Conservation (phyloP, 768 basidiomycete genomes). For the Lactifluus hygrophoroides region DNA sequence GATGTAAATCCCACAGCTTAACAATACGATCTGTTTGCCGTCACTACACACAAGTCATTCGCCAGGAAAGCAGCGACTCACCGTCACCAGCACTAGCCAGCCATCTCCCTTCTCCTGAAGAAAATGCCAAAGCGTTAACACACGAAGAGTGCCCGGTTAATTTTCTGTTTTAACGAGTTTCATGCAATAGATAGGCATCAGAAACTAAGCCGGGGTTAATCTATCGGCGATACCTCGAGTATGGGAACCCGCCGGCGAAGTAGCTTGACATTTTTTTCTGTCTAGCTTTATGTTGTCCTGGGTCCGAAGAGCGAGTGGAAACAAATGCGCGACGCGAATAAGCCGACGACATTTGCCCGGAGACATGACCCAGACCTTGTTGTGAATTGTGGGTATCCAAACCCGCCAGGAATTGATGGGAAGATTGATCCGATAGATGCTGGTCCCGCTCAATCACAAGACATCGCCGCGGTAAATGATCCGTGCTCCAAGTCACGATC, state of each 20-base stretch:
- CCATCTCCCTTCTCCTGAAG: constrained; percentile 30
- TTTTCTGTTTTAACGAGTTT: constrained; percentile 23
- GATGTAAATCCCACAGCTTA: constrained; percentile 32
- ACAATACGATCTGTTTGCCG: constrained; percentile 25
- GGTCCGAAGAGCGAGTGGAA: not conserved
- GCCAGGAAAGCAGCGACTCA: constrained; percentile 9
- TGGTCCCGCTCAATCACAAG: no score
- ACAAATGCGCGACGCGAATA: not conserved
- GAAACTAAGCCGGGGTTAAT: not conserved
- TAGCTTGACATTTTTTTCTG: constrained; percentile 1
- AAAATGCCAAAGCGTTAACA: constrained; percentile 32
- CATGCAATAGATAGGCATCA: not conserved
- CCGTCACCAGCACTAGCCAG: constrained; percentile 35
- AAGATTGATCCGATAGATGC: not conserved
- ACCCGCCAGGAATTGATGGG: not conserved
- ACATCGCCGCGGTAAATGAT: no score
- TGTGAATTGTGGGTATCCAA: not conserved
- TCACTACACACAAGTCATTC: not conserved
- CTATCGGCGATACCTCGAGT: constrained; percentile 6
- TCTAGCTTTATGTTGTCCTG: constrained; percentile 4
- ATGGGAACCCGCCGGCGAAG: constrained; percentile 8
- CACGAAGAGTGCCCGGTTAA: constrained; percentile 30
- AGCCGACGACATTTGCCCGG: constrained; percentile 8
- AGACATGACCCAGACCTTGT: not conserved
- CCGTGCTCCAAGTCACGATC: no score